A percentile compares a stretch with the other conserved stretches of the same genome.
These are phyloP conservation scores for Amniculicola lignicola DNA, from an alignment of 495 filamentous ascomycete genomes.

Conservation along the genomic window DNA sequence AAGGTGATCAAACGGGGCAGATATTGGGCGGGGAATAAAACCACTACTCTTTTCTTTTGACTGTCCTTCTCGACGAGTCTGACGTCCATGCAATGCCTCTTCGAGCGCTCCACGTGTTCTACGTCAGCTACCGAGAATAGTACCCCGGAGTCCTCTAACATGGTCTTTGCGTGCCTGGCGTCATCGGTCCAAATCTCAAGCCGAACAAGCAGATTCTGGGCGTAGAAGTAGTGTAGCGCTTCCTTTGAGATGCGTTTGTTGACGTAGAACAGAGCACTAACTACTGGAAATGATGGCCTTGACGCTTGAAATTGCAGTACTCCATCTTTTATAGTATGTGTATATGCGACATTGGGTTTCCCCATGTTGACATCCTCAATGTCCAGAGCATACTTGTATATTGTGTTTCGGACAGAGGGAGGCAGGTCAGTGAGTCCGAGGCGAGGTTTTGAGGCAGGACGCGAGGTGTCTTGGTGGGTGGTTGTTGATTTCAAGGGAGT, in stretches of 20 bases:
- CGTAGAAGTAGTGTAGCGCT: conserved; percentile 12
- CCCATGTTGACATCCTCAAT: conserved; percentile 22
- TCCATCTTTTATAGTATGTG: conserved; percentile 3
- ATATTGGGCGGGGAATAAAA: conserved; percentile 27
- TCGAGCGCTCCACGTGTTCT: background rate
- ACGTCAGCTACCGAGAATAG: conserved; percentile 3
- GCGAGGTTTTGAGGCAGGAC: too few relatives aligned
- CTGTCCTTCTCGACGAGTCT: conserved; percentile 15
- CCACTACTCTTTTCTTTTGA: background rate
- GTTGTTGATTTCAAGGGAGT: too few relatives aligned
- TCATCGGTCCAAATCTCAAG: conserved; percentile 4
- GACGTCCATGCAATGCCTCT: conserved; percentile 9
- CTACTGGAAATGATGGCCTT: conserved; percentile 16
- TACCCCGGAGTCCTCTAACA: conserved; percentile 19
- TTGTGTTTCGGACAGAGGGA: conserved; percentile 15
- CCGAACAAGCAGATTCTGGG: conserved; percentile 15
- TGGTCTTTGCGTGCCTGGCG: conserved; percentile 14
- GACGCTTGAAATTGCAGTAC: conserved; percentile 17
- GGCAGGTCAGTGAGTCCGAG: conserved; percentile 11
- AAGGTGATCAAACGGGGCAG: conserved; percentile 23
- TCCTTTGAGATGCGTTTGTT: conserved; percentile 1
- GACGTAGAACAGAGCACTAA: conserved; percentile 22
- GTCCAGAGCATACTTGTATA: conserved; percentile 20
- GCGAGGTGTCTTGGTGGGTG: too few relatives aligned
- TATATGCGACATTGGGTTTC: conserved; percentile 19